Evolutionary conservation across 2,329 filamentous ascomycete genomes (phyloP), one percentile per base, ranked within the genome.

Genomic region (Pseudogymnoascus sp.): DNA sequence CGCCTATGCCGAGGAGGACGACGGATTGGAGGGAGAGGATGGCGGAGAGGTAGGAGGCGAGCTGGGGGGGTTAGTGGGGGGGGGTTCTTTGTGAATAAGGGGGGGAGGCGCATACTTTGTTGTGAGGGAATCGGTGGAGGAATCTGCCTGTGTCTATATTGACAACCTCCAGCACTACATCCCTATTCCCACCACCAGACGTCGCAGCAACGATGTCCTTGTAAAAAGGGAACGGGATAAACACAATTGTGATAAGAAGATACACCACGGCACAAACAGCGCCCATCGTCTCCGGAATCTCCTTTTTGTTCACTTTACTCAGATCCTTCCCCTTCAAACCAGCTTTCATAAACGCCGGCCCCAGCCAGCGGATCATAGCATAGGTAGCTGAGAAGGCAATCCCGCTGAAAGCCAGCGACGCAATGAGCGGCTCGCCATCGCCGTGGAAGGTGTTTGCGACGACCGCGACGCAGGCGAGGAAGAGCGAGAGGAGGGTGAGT

Each of bases 181-280:
- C 93, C 67, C 90, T 82, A 76, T 97, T 97, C 59, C 93, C 93
- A 67, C 92, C 93, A 67, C 93, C 95, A 68, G 91, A 96, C 19
- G 95, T 97, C 40, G 93, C 92, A 14, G 91, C 90, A 26, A 97
- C 93, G 68, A 99, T 96, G 74, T 97, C 93, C 77, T 97, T 96
- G 80, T 97, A 97, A 76, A 99, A 97, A 1, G 93, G 90, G 76
- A 97, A 96, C 0, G 95, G 95, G 64, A 97, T 92, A 75, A 99
- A 99, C 66, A 91, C 79, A 68, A 97, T 96, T 68, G 97, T 82
- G 60, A 87, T 84, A 68, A 99, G 82, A 47, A 99, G 82, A 76
- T 97, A 97, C 26, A 97, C 92, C 68, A 95, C 85, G 7, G 93
- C 95, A 73, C 91, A 96, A 26, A 99, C 84, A 64, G 91, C 91